Percentiles rank a stretch among this genome's conserved stretches.
Conservation (phyloP, 2,329 filamentous ascomycete genomes). For the Diaporthe humulicola region DNA sequence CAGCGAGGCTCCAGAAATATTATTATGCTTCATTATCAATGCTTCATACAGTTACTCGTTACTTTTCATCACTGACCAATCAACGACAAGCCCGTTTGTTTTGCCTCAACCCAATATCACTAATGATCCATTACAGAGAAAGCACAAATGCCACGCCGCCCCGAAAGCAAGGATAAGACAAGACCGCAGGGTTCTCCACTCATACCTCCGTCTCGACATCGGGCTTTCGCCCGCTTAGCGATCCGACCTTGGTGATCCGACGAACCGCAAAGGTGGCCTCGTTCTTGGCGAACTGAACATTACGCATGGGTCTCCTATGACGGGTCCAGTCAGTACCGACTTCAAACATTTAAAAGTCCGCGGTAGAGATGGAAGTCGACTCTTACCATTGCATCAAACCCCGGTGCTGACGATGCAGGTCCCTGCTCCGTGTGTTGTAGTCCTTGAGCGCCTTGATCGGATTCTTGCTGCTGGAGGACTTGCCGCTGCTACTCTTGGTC, state of each 20-base stretch:
- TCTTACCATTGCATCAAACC: constrained; percentile 90
- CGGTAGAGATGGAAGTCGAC: neutral
- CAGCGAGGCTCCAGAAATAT: neutral
- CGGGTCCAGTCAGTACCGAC: neutral
- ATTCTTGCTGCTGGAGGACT: constrained; percentile 58
- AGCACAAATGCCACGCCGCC: neutral
- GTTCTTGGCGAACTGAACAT: constrained; percentile 87
- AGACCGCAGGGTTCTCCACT: constrained; percentile 4
- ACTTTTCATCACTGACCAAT: neutral
- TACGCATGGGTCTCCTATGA: constrained; percentile 79
- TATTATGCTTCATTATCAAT: constrained; percentile 25
- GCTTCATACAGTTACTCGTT: constrained; percentile 6
- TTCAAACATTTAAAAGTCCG: neutral
- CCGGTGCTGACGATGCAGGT: constrained; percentile 86
- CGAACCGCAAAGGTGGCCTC: constrained; percentile 84
- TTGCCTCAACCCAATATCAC: neutral
- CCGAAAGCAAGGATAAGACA: neutral
- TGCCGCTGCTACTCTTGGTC: constrained; percentile 45
- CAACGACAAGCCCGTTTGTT: neutral
- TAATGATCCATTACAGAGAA: neutral
- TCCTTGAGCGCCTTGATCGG: constrained; percentile 71
- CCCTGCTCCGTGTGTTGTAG: constrained; percentile 76
- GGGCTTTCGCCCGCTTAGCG: constrained; percentile 84
- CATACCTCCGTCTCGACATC: constrained; percentile 85
- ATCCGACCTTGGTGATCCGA: constrained; percentile 82